A percentile compares a stretch with the other conserved stretches of the same genome.
Evolutionary conservation across 495 filamentous ascomycete genomes (phyloP).

Genomic region (Penicillium daleae): DNA sequence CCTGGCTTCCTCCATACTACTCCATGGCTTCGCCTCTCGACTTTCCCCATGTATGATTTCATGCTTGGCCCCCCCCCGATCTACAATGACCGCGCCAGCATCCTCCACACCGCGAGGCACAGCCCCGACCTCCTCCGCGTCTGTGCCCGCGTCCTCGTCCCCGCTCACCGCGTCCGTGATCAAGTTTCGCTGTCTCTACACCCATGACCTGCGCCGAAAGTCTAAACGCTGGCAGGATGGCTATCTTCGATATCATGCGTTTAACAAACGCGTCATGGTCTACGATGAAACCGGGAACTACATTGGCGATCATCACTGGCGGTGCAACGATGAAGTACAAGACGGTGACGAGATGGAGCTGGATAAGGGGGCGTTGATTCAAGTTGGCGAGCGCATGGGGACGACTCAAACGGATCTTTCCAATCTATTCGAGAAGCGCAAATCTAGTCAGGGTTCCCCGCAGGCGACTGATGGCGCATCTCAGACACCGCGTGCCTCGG

Average conservation of each 20-base stretch:
- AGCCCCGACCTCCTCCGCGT: conserved; percentile 28
- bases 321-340: conserved; percentile 61
- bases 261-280: conserved; percentile 91
- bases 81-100: conserved; percentile 40
- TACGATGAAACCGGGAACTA: conserved; percentile 81
- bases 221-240: conserved; percentile 95
- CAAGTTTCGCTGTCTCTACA: conserved; percentile 85
- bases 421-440: conserved; percentile 68
- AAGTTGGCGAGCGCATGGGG: conserved; percentile 76
- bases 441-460: conserved; percentile 32
- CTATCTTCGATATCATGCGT: conserved; percentile 80
- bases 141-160: conserved; percentile 30
- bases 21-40: neutral
- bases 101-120: conserved; percentile 31
- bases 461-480: conserved; percentile 18
- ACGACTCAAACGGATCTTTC: conserved; percentile 76
- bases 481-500: conserved; percentile 23
- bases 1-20: neutral
- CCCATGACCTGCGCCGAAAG: conserved; percentile 80
- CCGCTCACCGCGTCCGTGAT: conserved; percentile 75
- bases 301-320: conserved; percentile 85
- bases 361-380: conserved; percentile 75
- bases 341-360: conserved; percentile 83
- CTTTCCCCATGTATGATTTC: conserved; percentile 2
- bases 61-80: neutral